Evolutionary conservation across 768 basidiomycete species (phyloP).

Genomic region (Mycena rebaudengoi): DNA sequence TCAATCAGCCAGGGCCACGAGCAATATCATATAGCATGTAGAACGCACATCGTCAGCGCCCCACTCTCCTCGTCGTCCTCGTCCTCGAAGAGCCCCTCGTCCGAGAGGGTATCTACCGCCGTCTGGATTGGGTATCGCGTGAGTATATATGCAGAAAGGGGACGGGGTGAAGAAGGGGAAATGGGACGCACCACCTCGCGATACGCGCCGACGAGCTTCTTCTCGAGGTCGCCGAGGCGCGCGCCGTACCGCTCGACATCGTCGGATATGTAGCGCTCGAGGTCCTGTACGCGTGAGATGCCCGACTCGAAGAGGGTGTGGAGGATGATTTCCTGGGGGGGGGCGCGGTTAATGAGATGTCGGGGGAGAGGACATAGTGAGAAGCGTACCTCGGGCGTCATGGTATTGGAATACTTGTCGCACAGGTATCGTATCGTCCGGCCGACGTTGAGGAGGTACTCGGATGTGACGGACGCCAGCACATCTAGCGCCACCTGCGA

Average conservation of each 20-base stretch:
- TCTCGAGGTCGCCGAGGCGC: conserved; percentile 81
- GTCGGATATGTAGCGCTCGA: conserved; percentile 89
- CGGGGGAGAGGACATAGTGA: too few species aligned
- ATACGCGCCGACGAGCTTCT: conserved; percentile 86
- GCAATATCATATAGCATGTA: background rate
- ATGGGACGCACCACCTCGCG: conserved; percentile 71
- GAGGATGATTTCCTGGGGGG: conserved; percentile 86
- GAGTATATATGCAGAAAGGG: background rate
- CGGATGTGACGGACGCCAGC: conserved; percentile 76
- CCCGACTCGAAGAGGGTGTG: conserved; percentile 94
- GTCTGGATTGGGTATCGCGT: conserved; percentile 40
- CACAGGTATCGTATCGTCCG: conserved; percentile 82
- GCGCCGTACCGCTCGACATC: conserved; percentile 86
- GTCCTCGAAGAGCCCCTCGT: conserved; percentile 73
- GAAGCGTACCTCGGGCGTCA: conserved; percentile 90
- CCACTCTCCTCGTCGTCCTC: conserved; percentile 67
- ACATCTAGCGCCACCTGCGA: conserved; percentile 83
- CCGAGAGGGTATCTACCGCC: conserved; percentile 59
- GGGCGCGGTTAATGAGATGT: background rate
- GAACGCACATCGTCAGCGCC: conserved; percentile 63
- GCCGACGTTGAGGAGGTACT: conserved; percentile 88
- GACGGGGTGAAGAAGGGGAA: conserved; percentile 1
- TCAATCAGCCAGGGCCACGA: background rate
- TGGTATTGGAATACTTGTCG: conserved; percentile 81
- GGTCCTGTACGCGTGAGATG: conserved; percentile 74